Conservation (phyloP, 148 eudicot genomes). For the Rhododendron mucronatum region DNA sequence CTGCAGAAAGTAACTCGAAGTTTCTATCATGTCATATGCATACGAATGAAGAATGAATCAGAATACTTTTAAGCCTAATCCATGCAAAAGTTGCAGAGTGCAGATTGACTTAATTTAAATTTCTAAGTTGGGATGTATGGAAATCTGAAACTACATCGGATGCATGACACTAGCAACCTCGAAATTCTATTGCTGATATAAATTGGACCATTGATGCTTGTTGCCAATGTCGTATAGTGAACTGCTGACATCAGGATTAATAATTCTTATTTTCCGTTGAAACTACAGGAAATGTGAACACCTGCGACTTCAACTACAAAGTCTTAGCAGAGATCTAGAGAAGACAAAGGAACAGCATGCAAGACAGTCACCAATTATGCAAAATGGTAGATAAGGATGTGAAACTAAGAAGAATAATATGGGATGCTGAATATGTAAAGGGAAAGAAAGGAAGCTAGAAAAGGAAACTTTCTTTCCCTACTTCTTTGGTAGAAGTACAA, state of each 20-base stretch:
- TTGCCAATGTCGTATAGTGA: not conserved
- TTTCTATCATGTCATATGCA: not conserved
- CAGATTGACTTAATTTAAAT: not conserved
- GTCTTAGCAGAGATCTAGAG: not conserved
- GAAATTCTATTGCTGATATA: not conserved
- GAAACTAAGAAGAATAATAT: not conserved
- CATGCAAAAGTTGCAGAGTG: not conserved
- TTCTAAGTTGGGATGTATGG: not conserved
- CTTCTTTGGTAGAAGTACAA: not conserved
- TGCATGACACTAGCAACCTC: not conserved
- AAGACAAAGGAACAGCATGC: not conserved
- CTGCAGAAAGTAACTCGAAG: not conserved
- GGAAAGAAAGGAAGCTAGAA: not conserved
- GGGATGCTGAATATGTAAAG: not conserved
- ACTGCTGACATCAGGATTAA: not conserved
- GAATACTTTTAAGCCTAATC: not conserved
- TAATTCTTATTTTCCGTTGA: not conserved
- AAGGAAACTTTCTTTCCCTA: not conserved
- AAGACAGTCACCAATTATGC: not conserved
- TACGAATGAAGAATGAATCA: not conserved
- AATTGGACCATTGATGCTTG: not conserved
- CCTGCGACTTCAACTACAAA: not conserved
- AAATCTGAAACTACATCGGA: not conserved
- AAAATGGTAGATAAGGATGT: not conserved
- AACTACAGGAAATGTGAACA: not conserved